Evolutionary conservation across 495 filamentous ascomycete genomes (phyloP).

Genomic region (Penicillium cinerascens): DNA sequence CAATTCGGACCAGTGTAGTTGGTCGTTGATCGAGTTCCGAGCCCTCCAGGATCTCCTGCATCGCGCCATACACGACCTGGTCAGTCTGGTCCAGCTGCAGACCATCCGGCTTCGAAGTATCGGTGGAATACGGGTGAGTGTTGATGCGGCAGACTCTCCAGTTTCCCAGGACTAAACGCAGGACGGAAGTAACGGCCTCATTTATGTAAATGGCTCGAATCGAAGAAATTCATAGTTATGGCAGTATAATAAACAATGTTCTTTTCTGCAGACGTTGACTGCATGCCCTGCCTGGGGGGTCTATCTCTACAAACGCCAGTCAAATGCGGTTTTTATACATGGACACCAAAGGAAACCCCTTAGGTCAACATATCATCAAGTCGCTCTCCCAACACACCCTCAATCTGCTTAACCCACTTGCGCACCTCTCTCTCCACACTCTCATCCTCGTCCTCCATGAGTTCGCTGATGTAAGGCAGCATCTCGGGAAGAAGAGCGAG

Average conservation of each 20-base stretch:
- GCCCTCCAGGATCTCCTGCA: constrained; percentile 10
- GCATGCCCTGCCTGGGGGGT: constrained; percentile 10
- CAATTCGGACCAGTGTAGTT: constrained; percentile 1
- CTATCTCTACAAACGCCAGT: constrained; percentile 24
- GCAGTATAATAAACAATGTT: constrained; percentile 5
- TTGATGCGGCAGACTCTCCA: constrained; percentile 26
- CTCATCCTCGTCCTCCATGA: constrained; percentile 96
- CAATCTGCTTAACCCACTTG: constrained; percentile 82
- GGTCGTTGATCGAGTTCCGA: not conserved
- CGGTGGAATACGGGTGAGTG: constrained; percentile 48
- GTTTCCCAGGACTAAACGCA: constrained; percentile 17
- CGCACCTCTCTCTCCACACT: constrained; percentile 81
- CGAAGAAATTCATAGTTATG: not conserved
- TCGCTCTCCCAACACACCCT: constrained; percentile 79
- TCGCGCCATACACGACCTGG: constrained; percentile 38
- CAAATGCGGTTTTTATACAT: constrained; percentile 32
- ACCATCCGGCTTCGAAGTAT: constrained; percentile 50
- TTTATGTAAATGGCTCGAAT: not conserved
- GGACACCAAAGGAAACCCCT: constrained; percentile 6
- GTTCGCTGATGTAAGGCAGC: constrained; percentile 87
- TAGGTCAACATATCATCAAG: constrained; percentile 87
- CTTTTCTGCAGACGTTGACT: constrained; percentile 8
- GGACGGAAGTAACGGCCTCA: not conserved
- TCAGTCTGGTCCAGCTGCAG: constrained; percentile 40
- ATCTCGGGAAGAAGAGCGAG: constrained; percentile 85